Evolutionary conservation across 225 moss, liverwort and hornwort species (phyloP), one percentile per base, ranked within the genome.

Genomic region (Bryum argenteum): DNA sequence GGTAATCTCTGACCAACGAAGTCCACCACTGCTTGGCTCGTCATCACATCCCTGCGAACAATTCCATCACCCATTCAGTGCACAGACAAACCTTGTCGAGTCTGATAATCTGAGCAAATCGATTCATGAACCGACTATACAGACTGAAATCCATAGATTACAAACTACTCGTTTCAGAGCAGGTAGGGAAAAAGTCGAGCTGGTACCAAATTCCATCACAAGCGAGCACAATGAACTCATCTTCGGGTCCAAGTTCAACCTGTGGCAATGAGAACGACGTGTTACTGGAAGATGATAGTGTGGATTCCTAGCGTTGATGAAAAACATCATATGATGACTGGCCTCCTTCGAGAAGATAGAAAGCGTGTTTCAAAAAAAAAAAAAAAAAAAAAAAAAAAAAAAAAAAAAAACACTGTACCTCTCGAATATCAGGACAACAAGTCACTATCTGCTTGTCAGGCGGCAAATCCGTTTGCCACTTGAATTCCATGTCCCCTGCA

Each of bases 201-300:
- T 22, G 40, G 24, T 87, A 87, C 87, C 87, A 87, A 63, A 87
- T 84, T 75, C 87, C 81, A 65, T 87, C 87, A 77, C 84, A 87
- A 47, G 83, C 87, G 61, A 87, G 78, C 60, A 87, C 87, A 42
- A 87, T 76, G 58, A 87, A 84, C 43, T 87, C 87, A 74, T 84
- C 84, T 14, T 73, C 81, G n/a, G 71, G 74, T 73, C 48, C 76
- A 81, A 84, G 83, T 21, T 84, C 81, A 67, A 76, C 77, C 87
- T 87, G 79, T 11, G 54, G 16, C 66, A 77, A 42, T 58, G 60
- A 58, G 71, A 19, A 67, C 44, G 58, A 42, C 20, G 71, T 47
- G 47, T 75, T 40, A 26, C 9, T 33, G 14, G 44, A 37, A 15
- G 23, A 64, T 59, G 6, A 51, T 42, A 43, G 23, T 64, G 33